Conservation (phyloP, 192 early-diverging fungal genomes). For the Coemansia sp. region DNA sequence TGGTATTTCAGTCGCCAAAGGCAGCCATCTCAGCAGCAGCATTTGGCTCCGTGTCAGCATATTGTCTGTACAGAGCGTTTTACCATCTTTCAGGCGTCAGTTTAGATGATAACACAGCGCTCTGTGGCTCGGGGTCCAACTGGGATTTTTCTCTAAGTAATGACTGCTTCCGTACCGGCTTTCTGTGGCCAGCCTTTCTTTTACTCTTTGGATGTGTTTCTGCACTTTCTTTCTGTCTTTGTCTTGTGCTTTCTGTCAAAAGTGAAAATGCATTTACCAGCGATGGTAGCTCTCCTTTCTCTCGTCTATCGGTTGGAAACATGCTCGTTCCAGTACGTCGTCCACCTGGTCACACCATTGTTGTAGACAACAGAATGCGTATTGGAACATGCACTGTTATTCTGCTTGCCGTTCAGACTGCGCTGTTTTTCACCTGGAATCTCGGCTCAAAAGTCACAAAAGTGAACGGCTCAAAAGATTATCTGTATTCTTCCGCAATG, state of each 20-base stretch:
- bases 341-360: slow-evolving; percentile 17
- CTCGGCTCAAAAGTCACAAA: neutral
- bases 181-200: slow-evolving; percentile 26
- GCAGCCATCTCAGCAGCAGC: no score
- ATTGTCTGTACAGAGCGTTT: no score
- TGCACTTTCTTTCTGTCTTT: neutral
- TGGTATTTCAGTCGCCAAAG: no score
- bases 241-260: neutral
- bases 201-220: neutral
- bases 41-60: no score
- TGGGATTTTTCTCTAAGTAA: neutral
- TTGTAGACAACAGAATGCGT: slow-evolving; percentile 28
- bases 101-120: no score
- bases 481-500: neutral
- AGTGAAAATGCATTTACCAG: neutral
- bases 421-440: slow-evolving; percentile 10
- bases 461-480: neutral
- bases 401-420: slow-evolving; percentile 11
- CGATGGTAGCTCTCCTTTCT: neutral
- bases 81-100: no score
- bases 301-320: neutral
- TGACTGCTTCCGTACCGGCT: slow-evolving; percentile 12
- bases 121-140: no score
- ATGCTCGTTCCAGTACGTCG: slow-evolving; percentile 17
- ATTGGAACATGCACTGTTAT: neutral